Evolutionary conservation across 176 grass and related monocot genomes (phyloP).

Genomic region (Cocos nucifera): DNA sequence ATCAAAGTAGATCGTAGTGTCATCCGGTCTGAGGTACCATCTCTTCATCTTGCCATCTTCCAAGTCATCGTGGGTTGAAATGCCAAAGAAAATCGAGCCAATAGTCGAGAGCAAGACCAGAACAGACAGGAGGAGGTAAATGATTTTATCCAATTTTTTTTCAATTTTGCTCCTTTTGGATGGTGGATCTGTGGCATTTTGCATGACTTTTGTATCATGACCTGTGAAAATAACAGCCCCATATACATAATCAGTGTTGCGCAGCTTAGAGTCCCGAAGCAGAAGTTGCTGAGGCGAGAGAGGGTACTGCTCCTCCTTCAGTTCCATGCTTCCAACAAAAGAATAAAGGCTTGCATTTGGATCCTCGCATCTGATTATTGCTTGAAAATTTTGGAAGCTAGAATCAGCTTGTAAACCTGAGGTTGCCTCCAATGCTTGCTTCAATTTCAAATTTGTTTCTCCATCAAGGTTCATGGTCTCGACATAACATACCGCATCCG

Average conservation of each 20-base stretch:
- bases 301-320: slow-evolving; percentile 25
- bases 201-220: slow-evolving; percentile 94
- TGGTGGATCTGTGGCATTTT: slow-evolving; percentile 62
- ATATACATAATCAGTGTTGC: slow-evolving; percentile 78
- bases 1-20: slow-evolving; percentile 33
- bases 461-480: slow-evolving; percentile 98
- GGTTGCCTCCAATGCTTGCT: slow-evolving; percentile 53
- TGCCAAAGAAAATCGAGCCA: slow-evolving; percentile 65
- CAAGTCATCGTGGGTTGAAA: slow-evolving; percentile 40
- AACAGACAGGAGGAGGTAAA: slow-evolving; percentile 51
- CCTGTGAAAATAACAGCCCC: slow-evolving; percentile 73
- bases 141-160: slow-evolving; percentile 66
- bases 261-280: slow-evolving; percentile 85
- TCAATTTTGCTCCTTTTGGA: slow-evolving; percentile 87
- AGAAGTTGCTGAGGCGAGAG: slow-evolving; percentile 83
- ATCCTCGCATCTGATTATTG: slow-evolving; percentile 64
- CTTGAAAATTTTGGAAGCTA: slow-evolving; percentile 19
- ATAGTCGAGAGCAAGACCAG: slow-evolving; percentile 55
- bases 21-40: slow-evolving; percentile 80
- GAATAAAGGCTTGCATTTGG: slow-evolving; percentile 78
- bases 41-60: slow-evolving; percentile 43
- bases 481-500: slow-evolving; percentile 79
- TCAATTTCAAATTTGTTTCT: slow-evolving; percentile 93
- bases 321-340: slow-evolving; percentile 65
- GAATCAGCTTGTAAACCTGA: slow-evolving; percentile 34